Evolutionary conservation across 108 stramenopile genomes (phyloP).

Genomic region (Aurantiochytrium sp.): DNA sequence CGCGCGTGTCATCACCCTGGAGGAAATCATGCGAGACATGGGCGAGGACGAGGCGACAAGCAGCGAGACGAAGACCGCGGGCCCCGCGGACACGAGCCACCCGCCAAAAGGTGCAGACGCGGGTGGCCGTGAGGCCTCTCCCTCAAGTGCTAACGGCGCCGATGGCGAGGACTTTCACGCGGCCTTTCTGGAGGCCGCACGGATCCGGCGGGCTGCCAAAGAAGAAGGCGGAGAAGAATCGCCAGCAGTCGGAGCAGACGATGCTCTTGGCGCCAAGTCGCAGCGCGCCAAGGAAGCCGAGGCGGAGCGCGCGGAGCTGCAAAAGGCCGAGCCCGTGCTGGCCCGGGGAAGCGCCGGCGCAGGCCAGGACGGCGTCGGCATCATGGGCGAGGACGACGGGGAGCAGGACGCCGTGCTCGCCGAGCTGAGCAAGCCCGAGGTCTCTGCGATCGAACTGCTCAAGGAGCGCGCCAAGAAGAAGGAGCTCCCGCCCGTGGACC

Average conservation of each 20-base stretch:
- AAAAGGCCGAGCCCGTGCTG: background rate
- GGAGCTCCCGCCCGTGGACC: conserved; percentile 26
- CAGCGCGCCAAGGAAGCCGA: too few species aligned
- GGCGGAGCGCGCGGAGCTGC: too few species aligned
- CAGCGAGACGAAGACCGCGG: too few species aligned
- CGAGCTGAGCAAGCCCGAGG: background rate
- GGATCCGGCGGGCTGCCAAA: too few species aligned
- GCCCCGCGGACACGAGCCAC: too few species aligned
- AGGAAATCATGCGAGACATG: background rate
- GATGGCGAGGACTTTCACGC: background rate
- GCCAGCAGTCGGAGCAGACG: too few species aligned
- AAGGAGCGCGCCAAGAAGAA: background rate
- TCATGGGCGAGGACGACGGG: background rate
- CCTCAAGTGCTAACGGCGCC: too few species aligned
- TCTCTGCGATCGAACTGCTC: conserved; percentile 26
- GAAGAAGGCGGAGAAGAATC: too few species aligned
- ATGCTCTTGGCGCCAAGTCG: too few species aligned
- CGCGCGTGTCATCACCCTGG: background rate
- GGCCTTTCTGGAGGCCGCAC: background rate
- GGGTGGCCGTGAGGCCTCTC: too few species aligned
- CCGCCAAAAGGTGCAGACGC: too few species aligned
- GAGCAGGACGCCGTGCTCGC: background rate
- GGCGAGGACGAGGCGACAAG: background rate
- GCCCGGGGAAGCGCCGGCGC: background rate
- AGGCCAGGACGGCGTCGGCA: background rate